Conservation (phyloP, 148 eudicot genomes). For the Vaccinium darrowii region DNA sequence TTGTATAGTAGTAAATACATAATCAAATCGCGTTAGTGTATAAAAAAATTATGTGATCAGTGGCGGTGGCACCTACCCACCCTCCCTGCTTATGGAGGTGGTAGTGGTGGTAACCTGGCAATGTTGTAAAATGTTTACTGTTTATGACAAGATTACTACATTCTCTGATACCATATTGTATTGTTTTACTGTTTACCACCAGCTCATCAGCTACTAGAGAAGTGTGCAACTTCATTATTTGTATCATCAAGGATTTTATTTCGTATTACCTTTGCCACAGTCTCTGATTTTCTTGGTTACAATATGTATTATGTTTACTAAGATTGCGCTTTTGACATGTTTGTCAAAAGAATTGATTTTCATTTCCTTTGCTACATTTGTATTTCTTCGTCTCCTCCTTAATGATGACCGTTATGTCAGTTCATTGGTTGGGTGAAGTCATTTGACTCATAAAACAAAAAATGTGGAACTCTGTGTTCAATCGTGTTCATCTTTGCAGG, state of each 20-base stretch:
- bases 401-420: background rate
- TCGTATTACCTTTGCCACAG: background rate
- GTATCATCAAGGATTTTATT: background rate
- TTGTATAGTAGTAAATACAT: too few species aligned
- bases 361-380: background rate
- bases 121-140: background rate
- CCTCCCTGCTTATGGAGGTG: background rate
- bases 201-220: background rate
- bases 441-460: background rate
- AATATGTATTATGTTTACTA: background rate
- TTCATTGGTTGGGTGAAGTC: background rate
- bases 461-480: background rate
- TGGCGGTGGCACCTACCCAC: too few species aligned
- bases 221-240: background rate
- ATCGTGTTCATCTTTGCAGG: background rate
- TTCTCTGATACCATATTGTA: background rate
- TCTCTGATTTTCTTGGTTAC: background rate
- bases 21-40: too few species aligned
- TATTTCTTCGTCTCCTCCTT: background rate
- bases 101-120: background rate
- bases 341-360: background rate
- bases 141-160: background rate
- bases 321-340: background rate
- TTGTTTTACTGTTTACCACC: background rate
- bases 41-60: too few species aligned